Evolutionary conservation across 352 stramenopile species (phyloP).

Genomic region (Phytophthora lateralis): DNA sequence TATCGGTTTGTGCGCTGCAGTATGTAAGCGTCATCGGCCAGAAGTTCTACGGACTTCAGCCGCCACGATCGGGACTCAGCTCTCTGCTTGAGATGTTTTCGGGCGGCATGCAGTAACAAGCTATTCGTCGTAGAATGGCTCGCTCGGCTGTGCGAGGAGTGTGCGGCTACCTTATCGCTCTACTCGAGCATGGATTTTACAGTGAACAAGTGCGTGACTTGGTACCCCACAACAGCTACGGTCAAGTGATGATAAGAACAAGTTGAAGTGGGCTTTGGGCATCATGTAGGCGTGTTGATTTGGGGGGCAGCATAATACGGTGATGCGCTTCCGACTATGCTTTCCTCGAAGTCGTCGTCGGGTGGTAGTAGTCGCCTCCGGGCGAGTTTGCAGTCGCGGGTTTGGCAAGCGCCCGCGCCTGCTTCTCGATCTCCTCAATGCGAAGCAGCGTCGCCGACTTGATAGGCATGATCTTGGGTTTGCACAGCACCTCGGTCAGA

Average conservation of each 20-base stretch:
- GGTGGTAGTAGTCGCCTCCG: slow-evolving; percentile 26
- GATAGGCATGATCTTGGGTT: slow-evolving; percentile 91
- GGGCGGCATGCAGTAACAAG: slow-evolving; percentile 64
- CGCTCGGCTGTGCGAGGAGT: not conserved
- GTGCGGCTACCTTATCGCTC: not conserved
- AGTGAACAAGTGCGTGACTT: slow-evolving; percentile 13
- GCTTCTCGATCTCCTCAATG: slow-evolving; percentile 88
- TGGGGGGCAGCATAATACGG: not conserved
- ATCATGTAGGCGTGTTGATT: not conserved
- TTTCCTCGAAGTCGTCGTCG: slow-evolving; percentile 20
- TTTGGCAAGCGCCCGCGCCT: slow-evolving; percentile 51
- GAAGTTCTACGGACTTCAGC: slow-evolving; percentile 88
- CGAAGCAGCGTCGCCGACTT: slow-evolving; percentile 85
- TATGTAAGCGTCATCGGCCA: slow-evolving; percentile 86
- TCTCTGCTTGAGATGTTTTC: slow-evolving; percentile 88
- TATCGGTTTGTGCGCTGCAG: slow-evolving; percentile 34
- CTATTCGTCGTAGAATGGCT: slow-evolving; percentile 19
- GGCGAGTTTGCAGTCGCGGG: slow-evolving; percentile 23
- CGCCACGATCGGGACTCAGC: slow-evolving; percentile 74
- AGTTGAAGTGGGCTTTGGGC: not conserved
- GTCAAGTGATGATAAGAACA: slow-evolving; percentile 1
- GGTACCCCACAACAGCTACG: not conserved
- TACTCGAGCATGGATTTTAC: not conserved
- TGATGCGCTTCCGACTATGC: slow-evolving; percentile 2
- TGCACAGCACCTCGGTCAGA: slow-evolving; percentile 86